Evolutionary conservation across 805 yeast species (phyloP).

Genomic region (Candida dajiaensis): DNA sequence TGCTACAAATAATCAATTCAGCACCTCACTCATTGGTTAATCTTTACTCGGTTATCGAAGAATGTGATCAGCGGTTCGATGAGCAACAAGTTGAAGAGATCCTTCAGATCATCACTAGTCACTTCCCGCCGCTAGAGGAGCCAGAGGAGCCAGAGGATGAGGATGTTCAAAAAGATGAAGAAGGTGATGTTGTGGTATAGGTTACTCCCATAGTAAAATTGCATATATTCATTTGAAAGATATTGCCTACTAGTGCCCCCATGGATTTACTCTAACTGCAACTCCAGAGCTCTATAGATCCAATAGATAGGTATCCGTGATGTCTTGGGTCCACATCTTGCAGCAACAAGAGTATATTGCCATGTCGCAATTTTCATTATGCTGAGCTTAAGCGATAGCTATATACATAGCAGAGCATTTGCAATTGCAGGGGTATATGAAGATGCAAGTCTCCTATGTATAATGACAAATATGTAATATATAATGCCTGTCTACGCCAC

Average conservation of each 20-base stretch:
- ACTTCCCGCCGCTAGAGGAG: slow-evolving; percentile 36
- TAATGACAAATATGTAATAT: too few relatives aligned
- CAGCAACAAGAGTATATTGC: too few relatives aligned
- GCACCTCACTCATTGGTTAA: slow-evolving; percentile 78
- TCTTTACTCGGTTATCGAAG: slow-evolving; percentile 78
- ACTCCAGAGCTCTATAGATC: too few relatives aligned
- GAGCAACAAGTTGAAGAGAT: slow-evolving; percentile 60
- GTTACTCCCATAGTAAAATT: neutral
- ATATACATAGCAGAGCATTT: too few relatives aligned
- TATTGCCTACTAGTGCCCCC: too few relatives aligned
- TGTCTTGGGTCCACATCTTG: too few relatives aligned
- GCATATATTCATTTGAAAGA: neutral
- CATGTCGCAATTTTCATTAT: too few relatives aligned
- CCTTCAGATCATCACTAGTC: slow-evolving; percentile 45
- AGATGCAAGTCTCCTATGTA: too few relatives aligned
- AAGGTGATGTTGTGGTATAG: neutral
- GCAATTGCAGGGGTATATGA: too few relatives aligned
- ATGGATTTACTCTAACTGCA: too few relatives aligned
- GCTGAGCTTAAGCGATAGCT: too few relatives aligned
- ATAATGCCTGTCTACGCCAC: neutral
- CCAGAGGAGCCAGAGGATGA: slow-evolving; percentile 6
- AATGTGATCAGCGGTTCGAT: slow-evolving; percentile 81
- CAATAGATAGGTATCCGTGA: too few relatives aligned
- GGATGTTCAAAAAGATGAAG: slow-evolving; percentile 8
- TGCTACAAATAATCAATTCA: slow-evolving; percentile 74